Conservation (phyloP, 768 basidiomycete species). For the Rickenella mellea region DNA sequence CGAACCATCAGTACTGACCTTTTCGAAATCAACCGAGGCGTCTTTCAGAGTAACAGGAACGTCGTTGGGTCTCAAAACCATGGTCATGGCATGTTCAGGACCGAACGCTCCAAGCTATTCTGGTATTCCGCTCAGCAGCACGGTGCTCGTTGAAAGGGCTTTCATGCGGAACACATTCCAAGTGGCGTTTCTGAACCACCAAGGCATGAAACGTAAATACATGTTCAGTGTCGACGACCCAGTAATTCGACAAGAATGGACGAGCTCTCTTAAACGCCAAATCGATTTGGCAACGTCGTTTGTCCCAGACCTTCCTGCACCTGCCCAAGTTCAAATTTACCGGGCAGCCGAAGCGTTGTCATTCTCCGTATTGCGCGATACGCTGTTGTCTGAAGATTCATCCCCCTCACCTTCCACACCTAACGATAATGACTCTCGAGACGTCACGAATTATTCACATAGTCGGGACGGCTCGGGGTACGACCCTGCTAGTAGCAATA, state of each 20-base stretch:
- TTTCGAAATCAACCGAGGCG: slow-evolving; percentile 66
- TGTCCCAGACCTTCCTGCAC: slow-evolving; percentile 17
- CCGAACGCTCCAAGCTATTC: slow-evolving; percentile 76
- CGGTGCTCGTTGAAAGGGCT: slow-evolving; percentile 75
- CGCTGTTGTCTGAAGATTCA: slow-evolving; percentile 44
- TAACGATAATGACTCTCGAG: slow-evolving; percentile 5
- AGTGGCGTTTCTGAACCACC: slow-evolving; percentile 68
- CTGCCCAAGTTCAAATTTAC: slow-evolving; percentile 35
- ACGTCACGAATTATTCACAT: slow-evolving; percentile 3
- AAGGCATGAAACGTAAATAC: slow-evolving; percentile 69
- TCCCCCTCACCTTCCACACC: slow-evolving; percentile 14
- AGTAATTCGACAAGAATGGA: slow-evolving; percentile 67
- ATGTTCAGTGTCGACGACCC: slow-evolving; percentile 91
- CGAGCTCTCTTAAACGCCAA: slow-evolving; percentile 54
- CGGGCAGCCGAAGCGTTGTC: slow-evolving; percentile 68
- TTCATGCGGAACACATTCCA: slow-evolving; percentile 98
- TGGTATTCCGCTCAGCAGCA: slow-evolving; percentile 70
- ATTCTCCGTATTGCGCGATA: slow-evolving; percentile 79
- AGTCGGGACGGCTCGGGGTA: slow-evolving; percentile 12
- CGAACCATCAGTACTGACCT: slow-evolving; percentile 78
- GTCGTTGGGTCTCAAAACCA: slow-evolving; percentile 70
- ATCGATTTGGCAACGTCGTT: slow-evolving; percentile 37
- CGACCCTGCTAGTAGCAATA: slow-evolving; percentile 9
- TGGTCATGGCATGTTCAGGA: slow-evolving; percentile 79
- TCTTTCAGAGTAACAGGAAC: slow-evolving; percentile 90